Conservation (phyloP, 371 early-diverging fungal species). For the Smittium mucronatum region DNA sequence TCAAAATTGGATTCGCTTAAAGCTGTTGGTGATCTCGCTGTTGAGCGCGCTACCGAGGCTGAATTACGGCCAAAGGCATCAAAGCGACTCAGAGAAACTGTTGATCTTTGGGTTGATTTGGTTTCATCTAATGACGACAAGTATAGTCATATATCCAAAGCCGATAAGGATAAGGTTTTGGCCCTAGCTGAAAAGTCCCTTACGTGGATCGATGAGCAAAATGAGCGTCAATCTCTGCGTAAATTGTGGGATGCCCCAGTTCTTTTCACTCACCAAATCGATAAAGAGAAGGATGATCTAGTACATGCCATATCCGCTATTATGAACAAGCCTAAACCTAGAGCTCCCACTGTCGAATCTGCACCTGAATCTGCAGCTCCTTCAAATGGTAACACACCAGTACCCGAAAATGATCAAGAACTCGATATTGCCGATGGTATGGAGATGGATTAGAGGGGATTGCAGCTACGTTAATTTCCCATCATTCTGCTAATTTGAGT, state of each 20-base stretch:
- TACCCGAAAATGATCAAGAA: not conserved
- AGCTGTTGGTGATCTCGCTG: slow-evolving; percentile 70
- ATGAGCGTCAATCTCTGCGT: slow-evolving; percentile 55
- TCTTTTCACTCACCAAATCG: slow-evolving; percentile 57
- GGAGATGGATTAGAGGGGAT: not conserved
- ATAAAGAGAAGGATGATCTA: slow-evolving; percentile 54
- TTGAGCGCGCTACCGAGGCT: slow-evolving; percentile 64
- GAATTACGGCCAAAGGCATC: slow-evolving; percentile 76
- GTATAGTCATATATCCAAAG: slow-evolving; percentile 75
- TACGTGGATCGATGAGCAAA: slow-evolving; percentile 75
- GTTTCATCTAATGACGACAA: slow-evolving; percentile 64
- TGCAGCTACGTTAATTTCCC: no score
- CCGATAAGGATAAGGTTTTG: slow-evolving; percentile 68
- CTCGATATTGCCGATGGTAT: not conserved
- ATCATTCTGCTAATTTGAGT: no score
- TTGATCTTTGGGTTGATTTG: slow-evolving; percentile 54
- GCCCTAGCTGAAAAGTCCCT: slow-evolving; percentile 60
- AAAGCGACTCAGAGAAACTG: slow-evolving; percentile 58
- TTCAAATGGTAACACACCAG: slow-evolving; percentile 19
- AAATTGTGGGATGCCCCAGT: slow-evolving; percentile 62
- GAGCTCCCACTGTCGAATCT: slow-evolving; percentile 37
- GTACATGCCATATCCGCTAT: slow-evolving; percentile 58
- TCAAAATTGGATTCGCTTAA: slow-evolving; percentile 65
- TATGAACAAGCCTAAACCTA: slow-evolving; percentile 82
- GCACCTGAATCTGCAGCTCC: slow-evolving; percentile 39